Evolutionary conservation across 2,329 filamentous ascomycete species (phyloP), one percentile per base, ranked within the genome.

Genomic region (Metarhizium humberi): DNA sequence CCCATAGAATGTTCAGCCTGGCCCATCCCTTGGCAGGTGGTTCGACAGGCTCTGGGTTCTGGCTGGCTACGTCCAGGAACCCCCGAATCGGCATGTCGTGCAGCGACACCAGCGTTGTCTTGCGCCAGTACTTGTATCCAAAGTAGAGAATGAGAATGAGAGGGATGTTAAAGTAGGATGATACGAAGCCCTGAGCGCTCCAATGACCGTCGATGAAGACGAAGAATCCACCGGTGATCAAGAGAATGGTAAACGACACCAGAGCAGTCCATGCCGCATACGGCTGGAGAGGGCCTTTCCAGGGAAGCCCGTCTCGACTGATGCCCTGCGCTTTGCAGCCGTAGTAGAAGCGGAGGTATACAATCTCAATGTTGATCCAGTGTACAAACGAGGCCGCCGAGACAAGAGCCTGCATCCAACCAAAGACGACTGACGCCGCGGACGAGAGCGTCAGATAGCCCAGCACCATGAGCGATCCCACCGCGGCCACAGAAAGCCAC

Each of bases 181-280:
- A 75, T n/a, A 82, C 57, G 62, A 90, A 90, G 60, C 71, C 74
- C 18, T 76, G 74, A 0, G 76, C 75, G 38, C 73, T 78, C 79
- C 82, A 90, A 16, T 81, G 71, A 16, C 73, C 71, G 0, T 82
- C 78, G 68, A 83, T 84, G 68, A 90, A 90, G 36, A 85, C 79
- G 48, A 81, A 77, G 67, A 88, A 90, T 2, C 85, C 86, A 63
- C 88, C 88, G 61, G 86, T 83, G 8, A 89, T 67, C 4, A 76
- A 77, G 16, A 89, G 70, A 43, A 86, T 68, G 1, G 67, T 65
- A 58, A 87, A 77, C 20, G 78, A 65, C 10, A 77, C 66, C 6
- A 88, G 75, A 14, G 76, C 75, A 52, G 78, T 67, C 63, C 76
- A 86, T 0, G 84, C 78, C 8, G 79, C 81, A 65, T 82, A 87